phyloP scores from a whole-genome alignment of 345 rosid species.

The Lepidium africanum region DNA sequence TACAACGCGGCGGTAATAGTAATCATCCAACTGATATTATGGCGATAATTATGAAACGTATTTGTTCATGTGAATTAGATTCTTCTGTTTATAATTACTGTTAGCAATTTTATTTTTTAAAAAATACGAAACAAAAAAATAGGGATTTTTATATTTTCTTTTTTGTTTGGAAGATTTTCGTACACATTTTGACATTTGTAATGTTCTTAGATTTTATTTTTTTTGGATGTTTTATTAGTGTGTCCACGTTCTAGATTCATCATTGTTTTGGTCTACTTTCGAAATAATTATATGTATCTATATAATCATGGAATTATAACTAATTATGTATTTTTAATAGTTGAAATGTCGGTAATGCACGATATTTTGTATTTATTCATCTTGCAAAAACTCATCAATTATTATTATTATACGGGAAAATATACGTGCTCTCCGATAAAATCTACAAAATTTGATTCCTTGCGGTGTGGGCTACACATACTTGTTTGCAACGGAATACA shows the following conservation, averaged over 20 bases:
- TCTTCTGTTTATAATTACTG: slow-evolving; percentile 67
- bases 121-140: background rate
- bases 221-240: slow-evolving; percentile 5
- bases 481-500: background rate
- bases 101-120: slow-evolving; percentile 23
- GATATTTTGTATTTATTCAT: background rate
- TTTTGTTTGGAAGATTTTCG: background rate
- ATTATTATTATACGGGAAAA: background rate
- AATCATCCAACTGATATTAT: slow-evolving; percentile 24
- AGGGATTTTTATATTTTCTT: background rate
- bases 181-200: slow-evolving; percentile 26
- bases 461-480: background rate
- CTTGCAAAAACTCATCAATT: background rate
- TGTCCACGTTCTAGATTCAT: slow-evolving; percentile 18
- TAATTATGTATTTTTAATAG: background rate
- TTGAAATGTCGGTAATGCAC: background rate
- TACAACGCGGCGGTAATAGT: slow-evolving; percentile 35
- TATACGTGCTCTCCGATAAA: background rate
- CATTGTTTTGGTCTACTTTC: background rate
- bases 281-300: background rate
- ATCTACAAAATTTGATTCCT: background rate
- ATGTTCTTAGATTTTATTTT: background rate
- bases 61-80: slow-evolving; percentile 54
- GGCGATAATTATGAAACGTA: slow-evolving; percentile 43
- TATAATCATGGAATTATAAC: background rate